Conservation (phyloP, 768 basidiomycete genomes). For the Lactarius indigo region DNA sequence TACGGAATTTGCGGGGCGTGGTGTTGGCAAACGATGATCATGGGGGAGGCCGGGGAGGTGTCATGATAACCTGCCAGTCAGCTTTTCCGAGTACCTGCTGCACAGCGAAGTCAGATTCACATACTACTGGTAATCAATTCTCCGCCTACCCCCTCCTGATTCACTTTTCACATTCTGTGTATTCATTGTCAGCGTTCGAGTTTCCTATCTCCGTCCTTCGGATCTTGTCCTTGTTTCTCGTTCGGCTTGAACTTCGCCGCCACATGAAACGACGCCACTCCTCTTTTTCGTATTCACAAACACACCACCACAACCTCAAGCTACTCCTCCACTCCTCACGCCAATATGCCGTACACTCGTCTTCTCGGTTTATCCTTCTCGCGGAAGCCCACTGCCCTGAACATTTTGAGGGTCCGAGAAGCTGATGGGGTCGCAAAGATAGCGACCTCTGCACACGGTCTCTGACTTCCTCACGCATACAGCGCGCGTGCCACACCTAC, state of each 20-base stretch:
- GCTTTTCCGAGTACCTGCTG: neutral
- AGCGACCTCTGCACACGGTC: neutral
- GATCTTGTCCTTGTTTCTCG: neutral
- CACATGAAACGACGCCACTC: neutral
- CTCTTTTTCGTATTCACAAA: neutral
- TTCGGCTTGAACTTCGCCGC: neutral
- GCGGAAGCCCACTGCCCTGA: neutral
- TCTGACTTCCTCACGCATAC: neutral
- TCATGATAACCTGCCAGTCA: neutral
- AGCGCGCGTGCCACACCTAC: neutral
- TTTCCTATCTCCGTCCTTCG: neutral
- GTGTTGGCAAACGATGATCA: neutral
- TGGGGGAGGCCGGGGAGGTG: neutral
- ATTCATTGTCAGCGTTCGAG: neutral
- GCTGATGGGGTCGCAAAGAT: neutral
- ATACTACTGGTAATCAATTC: neutral
- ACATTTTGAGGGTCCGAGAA: neutral
- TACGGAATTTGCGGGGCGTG: neutral
- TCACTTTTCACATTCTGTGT: neutral
- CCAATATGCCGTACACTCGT: neutral
- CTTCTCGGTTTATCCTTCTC: neutral
- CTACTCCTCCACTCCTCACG: neutral
- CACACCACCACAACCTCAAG: neutral
- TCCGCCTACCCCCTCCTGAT: neutral
- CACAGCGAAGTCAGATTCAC: too few species aligned